Percentiles rank a stretch among this genome's conserved stretches.
These are phyloP conservation scores for Diplotaxis tenuifolia DNA, from an alignment of 345 rosid species.

Conservation along the genomic window DNA sequence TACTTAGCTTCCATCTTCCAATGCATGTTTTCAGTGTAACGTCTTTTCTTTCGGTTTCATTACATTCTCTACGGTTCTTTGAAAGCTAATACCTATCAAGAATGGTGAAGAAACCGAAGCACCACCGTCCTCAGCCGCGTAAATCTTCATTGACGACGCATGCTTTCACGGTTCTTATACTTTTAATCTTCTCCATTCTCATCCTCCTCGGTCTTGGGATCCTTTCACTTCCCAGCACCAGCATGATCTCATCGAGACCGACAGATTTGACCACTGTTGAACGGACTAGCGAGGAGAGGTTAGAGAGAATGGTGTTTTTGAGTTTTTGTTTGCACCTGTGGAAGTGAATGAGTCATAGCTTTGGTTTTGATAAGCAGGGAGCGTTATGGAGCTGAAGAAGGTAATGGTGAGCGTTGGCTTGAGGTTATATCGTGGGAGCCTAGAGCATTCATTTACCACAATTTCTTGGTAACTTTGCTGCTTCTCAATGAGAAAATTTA, in stretches of 20 bases:
- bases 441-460: constrained; percentile 77
- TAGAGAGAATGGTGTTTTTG: not conserved
- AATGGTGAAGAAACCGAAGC: constrained; percentile 57
- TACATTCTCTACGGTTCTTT: constrained; percentile 5
- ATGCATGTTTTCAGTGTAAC: constrained; percentile 20
- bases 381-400: constrained; percentile 43
- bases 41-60: not conserved
- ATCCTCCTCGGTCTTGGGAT: constrained; percentile 68
- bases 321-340: not conserved
- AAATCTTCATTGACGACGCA: constrained; percentile 46
- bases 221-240: constrained; percentile 54
- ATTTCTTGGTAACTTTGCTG: constrained; percentile 61
- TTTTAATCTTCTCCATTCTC: constrained; percentile 51
- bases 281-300: constrained; percentile 41
- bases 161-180: constrained; percentile 47
- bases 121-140: constrained; percentile 51
- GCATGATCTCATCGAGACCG: constrained; percentile 42
- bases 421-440: constrained; percentile 97
- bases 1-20: constrained; percentile 1
- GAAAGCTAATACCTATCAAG: not conserved
- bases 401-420: constrained; percentile 61
- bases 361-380: not conserved
- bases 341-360: not conserved
- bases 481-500: not conserved
- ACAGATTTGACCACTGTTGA: constrained; percentile 62